Evolutionary conservation across 2,329 filamentous ascomycete species (phyloP), one percentile per base, ranked within the genome.

Genomic region (Decorospora gaudefroyi): DNA sequence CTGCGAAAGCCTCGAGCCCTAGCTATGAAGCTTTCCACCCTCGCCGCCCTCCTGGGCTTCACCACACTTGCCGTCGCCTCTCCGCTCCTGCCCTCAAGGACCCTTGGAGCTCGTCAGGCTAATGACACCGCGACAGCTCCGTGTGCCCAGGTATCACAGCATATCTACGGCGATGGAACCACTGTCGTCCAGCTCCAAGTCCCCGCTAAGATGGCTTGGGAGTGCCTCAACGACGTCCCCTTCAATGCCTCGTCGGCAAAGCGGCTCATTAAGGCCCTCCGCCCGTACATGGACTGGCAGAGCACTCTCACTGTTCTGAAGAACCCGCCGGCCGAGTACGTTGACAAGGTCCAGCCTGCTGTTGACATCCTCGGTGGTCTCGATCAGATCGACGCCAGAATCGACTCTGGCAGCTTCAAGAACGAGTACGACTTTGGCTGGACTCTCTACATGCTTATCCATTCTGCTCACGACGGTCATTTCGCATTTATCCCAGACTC

Each of bases 381-480:
- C 16, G 65, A 74, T n/a, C 49, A 62, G 12, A 72, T 77, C 23
- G 65, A 63, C 21, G 51, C 57, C 6, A 67, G 70, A 5, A 65
- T 75, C 11, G 61, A 67, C 22, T 53, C 61, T 12, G 69, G 67
- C 11, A 51, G 53, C 10, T 74, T 72, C 52, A 55, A 55, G 22
- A 71, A 56, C 34, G 74, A 77, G 46, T 75, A 74, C 39, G 65
- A 68, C 12, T 77, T 77, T 49, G 74, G 74, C 7, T 72, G 63
- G 50, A 78, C 79, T 18, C 70, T 88, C 2, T 78, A 79, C 43
- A 66, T 74, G 23, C 65, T 81, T 10, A 74, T 84, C 33, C 72
- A 73, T 13, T 74, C 74, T 1, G 78, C 80, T 2, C 82, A 87
- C 53, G 85, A 88, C 61, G 83, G 83, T 2, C 85, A 88, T 61